Conservation (phyloP, 2,329 filamentous ascomycete species). For the Fusarium dlaminii region DNA sequence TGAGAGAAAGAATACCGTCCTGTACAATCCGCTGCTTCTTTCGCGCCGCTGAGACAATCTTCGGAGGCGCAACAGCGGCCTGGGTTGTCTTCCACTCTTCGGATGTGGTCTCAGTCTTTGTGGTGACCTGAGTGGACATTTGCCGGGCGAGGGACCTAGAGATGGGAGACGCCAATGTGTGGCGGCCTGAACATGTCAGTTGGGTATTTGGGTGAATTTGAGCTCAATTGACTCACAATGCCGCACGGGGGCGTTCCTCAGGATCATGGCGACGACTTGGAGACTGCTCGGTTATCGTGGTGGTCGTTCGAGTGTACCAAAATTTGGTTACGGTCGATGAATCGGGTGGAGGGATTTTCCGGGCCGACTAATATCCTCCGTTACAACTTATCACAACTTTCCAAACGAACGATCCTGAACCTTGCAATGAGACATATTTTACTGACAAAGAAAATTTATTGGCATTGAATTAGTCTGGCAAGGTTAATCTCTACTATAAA, state of each 20-base stretch:
- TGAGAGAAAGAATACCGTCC: slow-evolving; percentile 48
- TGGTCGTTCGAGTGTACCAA: slow-evolving; percentile 40
- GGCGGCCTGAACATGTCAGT: slow-evolving; percentile 57
- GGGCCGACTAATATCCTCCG: slow-evolving; percentile 19
- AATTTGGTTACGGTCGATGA: slow-evolving; percentile 41
- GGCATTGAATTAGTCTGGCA: slow-evolving; percentile 37
- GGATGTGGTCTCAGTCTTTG: slow-evolving; percentile 23
- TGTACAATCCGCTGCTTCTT: slow-evolving; percentile 50
- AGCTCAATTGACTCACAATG: slow-evolving; percentile 56
- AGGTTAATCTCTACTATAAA: slow-evolving; percentile 43
- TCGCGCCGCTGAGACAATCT: slow-evolving; percentile 37
- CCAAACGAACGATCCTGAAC: background rate
- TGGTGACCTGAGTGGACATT: slow-evolving; percentile 44
- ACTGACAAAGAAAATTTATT: slow-evolving; percentile 18
- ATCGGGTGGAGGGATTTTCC: slow-evolving; percentile 40
- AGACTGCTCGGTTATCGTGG: slow-evolving; percentile 28
- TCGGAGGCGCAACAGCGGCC: slow-evolving; percentile 31
- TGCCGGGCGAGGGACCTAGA: slow-evolving; percentile 47
- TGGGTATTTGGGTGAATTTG: background rate
- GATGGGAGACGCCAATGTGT: slow-evolving; percentile 58
- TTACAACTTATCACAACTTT: background rate
- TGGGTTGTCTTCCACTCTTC: slow-evolving; percentile 39
- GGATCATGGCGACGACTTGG: slow-evolving; percentile 59
- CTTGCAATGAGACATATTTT: slow-evolving; percentile 1
- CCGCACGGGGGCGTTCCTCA: slow-evolving; percentile 64